Base-by-base conservation (phyloP, 2,329 filamentous ascomycete genomes). In the Cladosporium phlei region DNA sequence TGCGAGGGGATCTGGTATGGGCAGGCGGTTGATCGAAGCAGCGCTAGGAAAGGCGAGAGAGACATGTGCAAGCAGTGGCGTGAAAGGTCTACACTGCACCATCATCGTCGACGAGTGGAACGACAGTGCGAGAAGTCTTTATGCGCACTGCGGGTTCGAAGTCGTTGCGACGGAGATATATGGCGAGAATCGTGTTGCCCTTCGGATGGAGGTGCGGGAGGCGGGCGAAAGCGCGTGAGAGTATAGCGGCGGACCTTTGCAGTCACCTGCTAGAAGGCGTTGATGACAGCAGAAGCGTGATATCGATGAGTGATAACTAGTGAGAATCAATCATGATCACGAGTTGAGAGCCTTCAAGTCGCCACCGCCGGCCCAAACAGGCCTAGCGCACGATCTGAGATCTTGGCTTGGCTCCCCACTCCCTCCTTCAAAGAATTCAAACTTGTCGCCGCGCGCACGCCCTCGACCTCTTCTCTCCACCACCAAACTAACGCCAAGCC, bases 401-500 rank as follows among this genome's bases (percentile, higher is more conserved):
- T n/a, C 34, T 20, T 20, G 19, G 24, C 29, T 33, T 22, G 25
- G 38, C 38, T 16, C 22, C 28, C 34, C 20, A 38, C 21, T 38
- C 34, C 11, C 24, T 25, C 24, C 11, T 25, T 37, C 19, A 8
- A 21, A 27, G 22, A 30, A 40, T 38, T 24, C 25, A 24, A 28
- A 16, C 24, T 17, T 22, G 9, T 3, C 32, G 24, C 5, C 32
- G 6, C 43, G 33, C 40, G 24, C 20, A 48, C 50, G 46, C 32
- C n/a, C n/a, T n/a, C 37, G 32, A 24, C 48, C 25, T 30, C 38
- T 48, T 28, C 9, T 43, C 20, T 30, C 43, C 49, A 38, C 45
- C n/a, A 50, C 35, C 49, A 22, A 55, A 45, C 38, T 28, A 54
- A 63, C 63, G 61, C 62, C 55, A 60, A 65, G 62, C 61, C 60